phyloP scores from a whole-genome alignment of 768 basidiomycete genomes.

The Hortiboletus campestris region DNA sequence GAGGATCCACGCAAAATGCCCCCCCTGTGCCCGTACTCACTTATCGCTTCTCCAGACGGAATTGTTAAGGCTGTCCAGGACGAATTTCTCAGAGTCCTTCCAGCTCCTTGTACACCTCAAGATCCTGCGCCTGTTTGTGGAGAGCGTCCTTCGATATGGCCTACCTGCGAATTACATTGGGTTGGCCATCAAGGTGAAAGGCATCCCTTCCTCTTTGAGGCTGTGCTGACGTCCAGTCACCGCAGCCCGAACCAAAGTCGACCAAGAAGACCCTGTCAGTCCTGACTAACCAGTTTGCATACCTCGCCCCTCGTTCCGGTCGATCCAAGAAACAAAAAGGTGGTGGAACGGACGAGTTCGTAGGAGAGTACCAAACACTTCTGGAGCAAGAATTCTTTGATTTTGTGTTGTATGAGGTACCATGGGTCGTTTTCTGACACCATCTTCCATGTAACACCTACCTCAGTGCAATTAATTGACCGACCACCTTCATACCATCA shows the following conservation, averaged over 20 bases:
- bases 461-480: background rate
- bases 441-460: background rate
- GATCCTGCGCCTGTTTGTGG: conserved; percentile 85
- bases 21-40: background rate
- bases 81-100: conserved; percentile 96
- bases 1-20: conserved; percentile 20
- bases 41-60: conserved; percentile 62
- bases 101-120: conserved; percentile 94
- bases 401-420: conserved; percentile 92
- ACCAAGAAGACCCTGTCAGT: conserved; percentile 74
- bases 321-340: conserved; percentile 39
- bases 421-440: conserved; percentile 72
- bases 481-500: conserved; percentile 9
- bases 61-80: conserved; percentile 82
- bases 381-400: conserved; percentile 97
- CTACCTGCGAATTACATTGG: conserved; percentile 89
- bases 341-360: conserved; percentile 61
- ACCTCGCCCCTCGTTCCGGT: conserved; percentile 69
- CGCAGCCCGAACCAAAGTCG: conserved; percentile 82
- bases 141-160: conserved; percentile 94
- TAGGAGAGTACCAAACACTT: conserved; percentile 88
- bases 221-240: background rate
- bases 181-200: conserved; percentile 69
- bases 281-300: conserved; percentile 76
- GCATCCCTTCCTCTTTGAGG: background rate